Evolutionary conservation across 2,329 filamentous ascomycete genomes (phyloP), one percentile per base, ranked within the genome.

Genomic region (Fusarium sp.): DNA sequence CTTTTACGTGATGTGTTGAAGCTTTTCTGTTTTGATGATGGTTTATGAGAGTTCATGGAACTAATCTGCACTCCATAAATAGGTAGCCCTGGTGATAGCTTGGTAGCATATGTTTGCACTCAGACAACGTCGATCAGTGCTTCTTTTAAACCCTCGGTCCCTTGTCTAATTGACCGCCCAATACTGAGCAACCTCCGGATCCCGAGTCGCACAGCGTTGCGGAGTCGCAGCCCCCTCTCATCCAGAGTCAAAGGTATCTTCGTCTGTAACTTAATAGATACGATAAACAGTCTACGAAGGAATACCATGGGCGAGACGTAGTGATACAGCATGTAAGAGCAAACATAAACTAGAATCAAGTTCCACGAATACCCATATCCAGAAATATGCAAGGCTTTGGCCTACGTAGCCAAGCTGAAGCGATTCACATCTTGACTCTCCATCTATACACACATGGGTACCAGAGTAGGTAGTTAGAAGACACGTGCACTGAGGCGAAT

Each of bases 191-290:
- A 32, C 41, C 47, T 61, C 54, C 51, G 35, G 32, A 19, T 45
- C 43, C 24, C 19, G 43, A 65, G 67, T 70, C 44, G 56, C 67
- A 70, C 67, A 61, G 26, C 46, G 22, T 67, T 41, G 67, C 44
- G 45, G 65, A 69, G 48, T 49, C 33, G 30, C 32, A 58, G 43
- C 40, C 65, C 47, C 47, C 62, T 41, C 53, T 52, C 35, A 46
- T 40, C n/a, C 51, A 30, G 32, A 48, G 44, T 33, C 28, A 44
- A 49, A 49, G 17, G 39, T 63, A 45, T 53, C 43, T 49, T 67
- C 35, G 44, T 6, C 17, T 52, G 26, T 43, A 30, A 20, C 13
- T 37, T 24, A 17, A 49, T 39, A 45, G 30, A 14, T 17, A 14
- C 26, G 37, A 33, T 51, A 15, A 52, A 43, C 17, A 50, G 8